Evolutionary conservation across 108 stramenopile genomes (phyloP).

Genomic region (Tribonema minus): DNA sequence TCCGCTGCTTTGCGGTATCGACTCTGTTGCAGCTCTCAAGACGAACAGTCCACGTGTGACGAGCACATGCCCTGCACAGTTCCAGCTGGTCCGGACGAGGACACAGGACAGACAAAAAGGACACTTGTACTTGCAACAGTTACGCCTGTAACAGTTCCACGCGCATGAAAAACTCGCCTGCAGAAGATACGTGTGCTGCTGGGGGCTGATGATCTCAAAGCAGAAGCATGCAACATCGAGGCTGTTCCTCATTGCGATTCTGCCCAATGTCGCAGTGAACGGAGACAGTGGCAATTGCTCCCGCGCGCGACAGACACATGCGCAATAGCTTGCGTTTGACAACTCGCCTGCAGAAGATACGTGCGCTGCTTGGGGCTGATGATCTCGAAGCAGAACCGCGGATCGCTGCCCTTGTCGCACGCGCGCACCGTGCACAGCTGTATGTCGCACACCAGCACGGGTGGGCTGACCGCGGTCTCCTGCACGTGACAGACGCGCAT

Average conservation of each 20-base stretch:
- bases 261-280: too few relatives aligned
- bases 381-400: slow-evolving; percentile 84
- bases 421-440: slow-evolving; percentile 82
- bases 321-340: slow-evolving; percentile 72
- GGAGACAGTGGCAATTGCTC: too few relatives aligned
- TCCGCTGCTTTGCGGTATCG: too few relatives aligned
- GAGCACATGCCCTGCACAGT: too few relatives aligned
- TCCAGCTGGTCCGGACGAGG: too few relatives aligned
- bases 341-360: slow-evolving; percentile 76
- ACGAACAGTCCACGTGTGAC: too few relatives aligned
- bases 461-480: slow-evolving; percentile 35
- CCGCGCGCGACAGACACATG: too few relatives aligned
- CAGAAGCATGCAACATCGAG: slow-evolving; percentile 67
- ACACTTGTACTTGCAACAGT: too few relatives aligned
- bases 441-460: slow-evolving; percentile 81
- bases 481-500: background rate
- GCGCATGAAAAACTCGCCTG: slow-evolving; percentile 78
- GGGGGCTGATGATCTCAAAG: slow-evolving; percentile 85
- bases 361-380: slow-evolving; percentile 77
- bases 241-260: too few relatives aligned
- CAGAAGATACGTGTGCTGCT: slow-evolving; percentile 72
- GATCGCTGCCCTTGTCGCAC: slow-evolving; percentile 63
- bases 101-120: too few relatives aligned
- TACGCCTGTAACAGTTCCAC: too few relatives aligned
- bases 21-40: too few relatives aligned